Conservation (phyloP, 2,329 filamentous ascomycete species). For the Fusarium coicis region DNA sequence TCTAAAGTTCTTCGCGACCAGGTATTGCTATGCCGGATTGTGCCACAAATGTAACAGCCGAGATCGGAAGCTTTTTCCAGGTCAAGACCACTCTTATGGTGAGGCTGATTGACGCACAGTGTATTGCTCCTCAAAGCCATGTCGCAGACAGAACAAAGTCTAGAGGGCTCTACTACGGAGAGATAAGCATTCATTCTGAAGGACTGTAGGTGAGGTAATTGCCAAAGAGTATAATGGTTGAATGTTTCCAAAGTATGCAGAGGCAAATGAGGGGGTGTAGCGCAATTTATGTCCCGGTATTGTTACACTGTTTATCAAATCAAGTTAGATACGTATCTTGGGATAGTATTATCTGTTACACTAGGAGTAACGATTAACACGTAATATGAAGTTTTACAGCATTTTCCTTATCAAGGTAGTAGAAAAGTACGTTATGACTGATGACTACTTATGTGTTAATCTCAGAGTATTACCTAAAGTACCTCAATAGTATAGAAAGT, state of each 20-base stretch:
- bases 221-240: background rate
- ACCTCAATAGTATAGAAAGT: too few species aligned
- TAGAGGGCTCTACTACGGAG: accelerated
- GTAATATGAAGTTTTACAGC: background rate
- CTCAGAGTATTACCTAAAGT: too few species aligned
- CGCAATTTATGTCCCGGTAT: background rate
- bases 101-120: accelerated
- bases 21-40: background rate
- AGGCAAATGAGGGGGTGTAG: background rate
- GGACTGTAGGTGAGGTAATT: accelerated
- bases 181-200: background rate
- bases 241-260: background rate
- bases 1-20: background rate
- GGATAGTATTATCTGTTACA: background rate
- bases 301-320: background rate
- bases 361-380: background rate
- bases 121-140: background rate
- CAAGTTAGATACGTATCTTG: background rate
- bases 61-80: background rate
- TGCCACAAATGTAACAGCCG: background rate
- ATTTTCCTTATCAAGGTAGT: too few species aligned
- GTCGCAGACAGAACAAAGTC: background rate
- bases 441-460: too few species aligned
- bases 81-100: background rate
- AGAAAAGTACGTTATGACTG: too few species aligned